Conservation (phyloP, 768 basidiomycete genomes). For the Amanita muscaria region DNA sequence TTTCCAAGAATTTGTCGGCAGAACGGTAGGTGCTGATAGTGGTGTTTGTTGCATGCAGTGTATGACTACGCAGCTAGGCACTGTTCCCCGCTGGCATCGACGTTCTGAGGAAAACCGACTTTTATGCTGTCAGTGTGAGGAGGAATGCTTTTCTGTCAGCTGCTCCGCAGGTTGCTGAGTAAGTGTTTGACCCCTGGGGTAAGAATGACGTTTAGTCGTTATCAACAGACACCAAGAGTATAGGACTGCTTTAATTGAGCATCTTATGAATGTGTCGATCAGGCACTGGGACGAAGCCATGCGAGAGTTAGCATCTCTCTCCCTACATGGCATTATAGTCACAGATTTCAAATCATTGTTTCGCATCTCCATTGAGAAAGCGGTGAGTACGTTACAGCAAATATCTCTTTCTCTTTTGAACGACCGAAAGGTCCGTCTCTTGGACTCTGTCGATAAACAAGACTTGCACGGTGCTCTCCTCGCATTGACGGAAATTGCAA, state of each 20-base stretch:
- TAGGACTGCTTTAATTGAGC: slow-evolving; percentile 55
- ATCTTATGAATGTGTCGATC: slow-evolving; percentile 64
- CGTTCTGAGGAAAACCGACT: slow-evolving; percentile 86
- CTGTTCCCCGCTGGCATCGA: slow-evolving; percentile 93
- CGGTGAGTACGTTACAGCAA: slow-evolving; percentile 34
- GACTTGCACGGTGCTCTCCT: slow-evolving; percentile 81
- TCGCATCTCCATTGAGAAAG: slow-evolving; percentile 36
- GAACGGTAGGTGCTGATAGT: slow-evolving; percentile 54
- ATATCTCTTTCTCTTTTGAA: slow-evolving; percentile 1
- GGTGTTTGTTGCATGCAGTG: slow-evolving; percentile 2
- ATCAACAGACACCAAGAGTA: slow-evolving; percentile 70
- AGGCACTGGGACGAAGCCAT: slow-evolving; percentile 87
- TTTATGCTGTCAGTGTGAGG: slow-evolving; percentile 84
- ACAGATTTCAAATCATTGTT: slow-evolving; percentile 48
- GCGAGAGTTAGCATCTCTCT: slow-evolving; percentile 68
- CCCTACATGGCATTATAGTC: slow-evolving; percentile 60
- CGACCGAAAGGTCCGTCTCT: slow-evolving; percentile 38
- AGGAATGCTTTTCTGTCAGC: slow-evolving; percentile 79
- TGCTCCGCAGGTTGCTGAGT: slow-evolving; percentile 84
- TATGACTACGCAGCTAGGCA: slow-evolving; percentile 37
- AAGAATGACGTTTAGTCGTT: slow-evolving; percentile 6
- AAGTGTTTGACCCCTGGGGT: slow-evolving; percentile 23
- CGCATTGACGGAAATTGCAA: slow-evolving; percentile 63
- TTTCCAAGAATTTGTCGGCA: slow-evolving; percentile 93
- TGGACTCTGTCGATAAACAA: slow-evolving; percentile 54